phyloP scores from a whole-genome alignment of 2,329 filamentous ascomycete species.

The Calonectria naviculata region DNA sequence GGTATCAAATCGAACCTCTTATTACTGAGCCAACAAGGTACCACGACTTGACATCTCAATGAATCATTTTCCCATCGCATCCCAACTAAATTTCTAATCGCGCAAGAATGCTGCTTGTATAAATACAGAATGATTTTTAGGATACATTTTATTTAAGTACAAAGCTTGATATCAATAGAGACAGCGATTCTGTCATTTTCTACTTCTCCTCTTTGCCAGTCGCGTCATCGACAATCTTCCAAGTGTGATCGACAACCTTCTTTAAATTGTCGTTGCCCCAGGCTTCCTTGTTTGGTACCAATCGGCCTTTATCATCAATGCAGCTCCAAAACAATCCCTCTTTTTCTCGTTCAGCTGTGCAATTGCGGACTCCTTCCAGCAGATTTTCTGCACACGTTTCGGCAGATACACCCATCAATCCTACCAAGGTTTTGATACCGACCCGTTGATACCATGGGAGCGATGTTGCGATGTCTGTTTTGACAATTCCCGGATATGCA shows the following conservation, averaged over 20 bases:
- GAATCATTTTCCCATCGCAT: no score
- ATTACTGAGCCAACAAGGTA: no score
- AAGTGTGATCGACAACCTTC: conserved; percentile 45
- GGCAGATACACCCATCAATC: conserved; percentile 36
- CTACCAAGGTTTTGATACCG: conserved; percentile 11
- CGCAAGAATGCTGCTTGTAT: no score
- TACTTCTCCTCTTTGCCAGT: not conserved
- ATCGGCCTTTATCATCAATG: conserved; percentile 43
- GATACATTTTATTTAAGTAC: no score
- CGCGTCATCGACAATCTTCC: conserved; percentile 41
- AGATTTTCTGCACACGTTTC: conserved; percentile 44
- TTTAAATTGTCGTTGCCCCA: conserved; percentile 43
- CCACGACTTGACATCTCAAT: no score
- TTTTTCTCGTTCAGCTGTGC: conserved; percentile 18
- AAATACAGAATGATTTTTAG: no score
- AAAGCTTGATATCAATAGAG: not conserved
- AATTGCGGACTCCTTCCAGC: conserved; percentile 34
- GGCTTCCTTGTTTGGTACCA: conserved; percentile 37
- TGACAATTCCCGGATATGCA: conserved; percentile 52
- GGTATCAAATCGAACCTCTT: no score
- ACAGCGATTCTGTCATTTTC: not conserved
- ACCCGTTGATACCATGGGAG: conserved; percentile 46
- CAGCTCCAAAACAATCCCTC: conserved; percentile 40
- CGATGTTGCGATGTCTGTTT: conserved; percentile 41
- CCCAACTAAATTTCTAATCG: no score